Base-by-base conservation (phyloP, 495 filamentous ascomycete genomes). In the Xylaria palmicola region DNA sequence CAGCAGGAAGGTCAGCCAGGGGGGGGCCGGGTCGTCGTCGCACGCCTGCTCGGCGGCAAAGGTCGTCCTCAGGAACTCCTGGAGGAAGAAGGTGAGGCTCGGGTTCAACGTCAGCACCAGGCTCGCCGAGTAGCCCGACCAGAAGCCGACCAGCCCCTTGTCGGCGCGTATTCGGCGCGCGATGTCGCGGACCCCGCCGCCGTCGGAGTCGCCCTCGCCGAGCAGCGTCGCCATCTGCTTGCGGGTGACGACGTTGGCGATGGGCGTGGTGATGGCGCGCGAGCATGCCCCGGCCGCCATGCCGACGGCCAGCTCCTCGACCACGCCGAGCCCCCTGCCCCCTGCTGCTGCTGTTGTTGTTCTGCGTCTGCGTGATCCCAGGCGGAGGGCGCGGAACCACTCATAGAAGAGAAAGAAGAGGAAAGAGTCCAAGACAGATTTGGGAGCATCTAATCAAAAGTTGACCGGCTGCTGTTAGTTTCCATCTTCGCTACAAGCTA, bases 61-160 rank as follows among this genome's bases (percentile, higher is more conserved):
- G 13, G 88, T 60, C 5, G 77, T 62, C 50, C 84, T 81, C 7
- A 93, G 74, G 7, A 85, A 66, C 63, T 88, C 86, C 64, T 96
- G 89, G 17, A 96, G 76, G 65, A 93, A 86, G 67, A 96, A 93
- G 0, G 93, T 97, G 57, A 96, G 78, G 50, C 86, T 86, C 8
- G 93, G 93, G 67, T 97, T 97, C 1, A 97, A 77, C 0, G 93
- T 93, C 32, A 97, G 72, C 50, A 96, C 80, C 51, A 94, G 72
- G 27, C 83, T 85, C 0, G 92, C 92, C 12, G 88, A 89, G 73
- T 97, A 97, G 3, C 93, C 93, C 0, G 91, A 90, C 93, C 93
- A 97, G 64, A 96, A 90, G 0, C 92, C 92, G 20, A 52, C 69
- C 7, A 93, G 52, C 0, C 92, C 93, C 66, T 90, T 88, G 68